phyloP scores from a whole-genome alignment of 208 protist species.

The Leishmania lainsoni region DNA sequence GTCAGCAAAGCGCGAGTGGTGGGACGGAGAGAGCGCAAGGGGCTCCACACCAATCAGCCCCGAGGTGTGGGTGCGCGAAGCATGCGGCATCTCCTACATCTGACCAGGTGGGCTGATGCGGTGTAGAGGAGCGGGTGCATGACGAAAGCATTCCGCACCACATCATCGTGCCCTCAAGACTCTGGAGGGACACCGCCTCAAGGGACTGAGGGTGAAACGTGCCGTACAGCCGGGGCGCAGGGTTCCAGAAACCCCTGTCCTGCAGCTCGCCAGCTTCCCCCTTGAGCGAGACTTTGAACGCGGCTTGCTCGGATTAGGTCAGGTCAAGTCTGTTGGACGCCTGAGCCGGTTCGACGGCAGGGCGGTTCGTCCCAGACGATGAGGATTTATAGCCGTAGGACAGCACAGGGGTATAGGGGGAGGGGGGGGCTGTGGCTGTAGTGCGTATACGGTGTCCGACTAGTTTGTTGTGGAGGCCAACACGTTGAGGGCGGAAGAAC shows the following conservation, averaged over 20 bases:
- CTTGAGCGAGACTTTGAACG: no score
- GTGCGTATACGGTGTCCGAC: no score
- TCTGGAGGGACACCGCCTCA: not conserved
- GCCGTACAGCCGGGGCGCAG: not conserved
- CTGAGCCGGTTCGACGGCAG: no score
- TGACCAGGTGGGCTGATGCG: not conserved
- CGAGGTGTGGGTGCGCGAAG: not conserved
- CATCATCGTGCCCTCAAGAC: not conserved
- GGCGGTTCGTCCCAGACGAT: no score
- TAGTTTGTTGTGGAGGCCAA: no score
- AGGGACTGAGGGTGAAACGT: not conserved
- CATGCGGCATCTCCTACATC: not conserved
- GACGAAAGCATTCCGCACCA: not conserved
- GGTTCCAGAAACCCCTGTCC: not conserved
- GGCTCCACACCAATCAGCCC: not conserved
- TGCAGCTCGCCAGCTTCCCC: not conserved
- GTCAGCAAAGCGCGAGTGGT: not conserved
- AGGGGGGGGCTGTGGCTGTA: no score
- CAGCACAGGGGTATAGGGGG: no score
- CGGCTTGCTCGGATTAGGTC: no score
- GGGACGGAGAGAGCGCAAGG: not conserved
- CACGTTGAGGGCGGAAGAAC: no score
- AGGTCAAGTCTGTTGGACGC: no score
- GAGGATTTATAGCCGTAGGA: no score
- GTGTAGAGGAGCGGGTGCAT: not conserved